Base-by-base conservation (phyloP, 1,284 basidiomycete genomes). In the Pulchroboletus neoregius region DNA sequence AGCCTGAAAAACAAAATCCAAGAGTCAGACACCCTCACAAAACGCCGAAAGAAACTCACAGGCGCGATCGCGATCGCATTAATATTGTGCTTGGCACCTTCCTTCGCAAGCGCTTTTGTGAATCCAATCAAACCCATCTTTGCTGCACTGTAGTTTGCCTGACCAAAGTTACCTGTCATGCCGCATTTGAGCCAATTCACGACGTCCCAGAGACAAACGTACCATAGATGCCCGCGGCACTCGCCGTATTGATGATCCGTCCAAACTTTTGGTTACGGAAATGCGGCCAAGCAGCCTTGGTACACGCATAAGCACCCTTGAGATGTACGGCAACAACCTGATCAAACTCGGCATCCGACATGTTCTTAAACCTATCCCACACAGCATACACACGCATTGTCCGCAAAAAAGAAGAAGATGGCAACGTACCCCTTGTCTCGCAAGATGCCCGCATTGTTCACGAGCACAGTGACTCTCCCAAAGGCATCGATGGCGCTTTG, bases 361-460 rank as follows among this genome's bases (percentile, higher is more conserved):
- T 93, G 69, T 93, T 94, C 74, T 88, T 92, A 76, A 94, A 91
- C 16, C 87, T 89, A 45, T 31, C 3, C 28, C 10, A 13, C 27
- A 12, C 34, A 16, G 39, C 44, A 23, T n/a, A n/a, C n/a, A 26
- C 28, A n/a, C 6, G n/a, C 2, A 4, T 20, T 20, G 20, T 20
- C n/a, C n/a, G 6, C 1, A 8, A 2, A n/a, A 6, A n/a, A n/a
- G 30, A n/a, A 30, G 2, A 26, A 32, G 13, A 39, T 63, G 15
- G 7, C 20, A 23, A 65, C 78, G 36, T 45, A 88, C 94, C 82
- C 84, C 62, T 78, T 87, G 62, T 87, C 84, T 18, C 87, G 82
- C 42, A 99, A 73, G 57, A 99, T 94, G 46, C 96, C 95, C 39
- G 96, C 96, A 72, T 99, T 99, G 76, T 99, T 99, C 63, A 98